A percentile compares a stretch with the other conserved stretches of the same genome.
Evolutionary conservation across 495 filamentous ascomycete genomes (phyloP).

Genomic region (Neurospora sp.): DNA sequence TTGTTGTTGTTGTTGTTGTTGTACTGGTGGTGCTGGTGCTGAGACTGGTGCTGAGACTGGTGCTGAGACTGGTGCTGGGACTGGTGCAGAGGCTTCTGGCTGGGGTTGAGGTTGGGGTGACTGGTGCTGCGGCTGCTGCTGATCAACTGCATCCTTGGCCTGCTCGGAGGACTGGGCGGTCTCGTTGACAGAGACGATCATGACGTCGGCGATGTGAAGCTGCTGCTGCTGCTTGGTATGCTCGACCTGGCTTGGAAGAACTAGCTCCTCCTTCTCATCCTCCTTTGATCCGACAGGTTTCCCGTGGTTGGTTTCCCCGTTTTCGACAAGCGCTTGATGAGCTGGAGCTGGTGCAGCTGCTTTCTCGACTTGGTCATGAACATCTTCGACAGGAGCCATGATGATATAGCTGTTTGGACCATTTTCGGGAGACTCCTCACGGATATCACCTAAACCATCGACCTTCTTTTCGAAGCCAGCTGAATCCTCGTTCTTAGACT

Average conservation of each 20-base stretch:
- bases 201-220: slow-evolving; percentile 1
- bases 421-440: not conserved
- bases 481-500: not conserved
- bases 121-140: not conserved
- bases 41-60: too few relatives aligned
- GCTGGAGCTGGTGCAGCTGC: not conserved
- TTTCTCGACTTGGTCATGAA: not conserved
- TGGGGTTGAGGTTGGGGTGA: not conserved
- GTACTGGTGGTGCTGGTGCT: too few relatives aligned
- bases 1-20: too few relatives aligned
- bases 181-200: not conserved
- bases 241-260: not conserved
- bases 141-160: not conserved
- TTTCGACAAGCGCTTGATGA: not conserved
- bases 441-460: not conserved
- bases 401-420: not conserved
- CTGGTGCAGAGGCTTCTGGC: not conserved
- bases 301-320: not conserved
- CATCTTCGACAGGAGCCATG: not conserved
- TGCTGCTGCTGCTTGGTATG: not conserved
- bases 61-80: too few relatives aligned
- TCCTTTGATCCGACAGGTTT: not conserved
- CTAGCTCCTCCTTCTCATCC: not conserved
- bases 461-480: not conserved
- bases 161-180: not conserved